These are phyloP conservation scores for Fusarium chaquense DNA, from an alignment of 2,329 filamentous ascomycete genomes.

Conservation along the genomic window DNA sequence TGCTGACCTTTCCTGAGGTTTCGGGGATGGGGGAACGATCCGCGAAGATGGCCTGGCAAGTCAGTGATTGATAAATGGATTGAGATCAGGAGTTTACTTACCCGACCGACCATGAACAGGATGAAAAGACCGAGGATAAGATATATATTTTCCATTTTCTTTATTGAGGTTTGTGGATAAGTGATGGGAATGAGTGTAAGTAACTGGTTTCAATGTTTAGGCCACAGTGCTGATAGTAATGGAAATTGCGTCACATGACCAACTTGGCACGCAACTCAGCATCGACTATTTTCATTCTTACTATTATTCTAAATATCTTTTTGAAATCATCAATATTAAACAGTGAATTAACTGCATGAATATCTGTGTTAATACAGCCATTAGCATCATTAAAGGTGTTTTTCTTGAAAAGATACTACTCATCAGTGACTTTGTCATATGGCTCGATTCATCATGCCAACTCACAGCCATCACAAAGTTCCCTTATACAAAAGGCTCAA, in stretches of 20 bases:
- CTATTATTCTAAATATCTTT: neutral
- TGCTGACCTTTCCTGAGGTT: slow-evolving; percentile 55
- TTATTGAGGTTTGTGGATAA: neutral
- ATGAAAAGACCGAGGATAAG: slow-evolving; percentile 37
- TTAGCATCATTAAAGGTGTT: too few species aligned
- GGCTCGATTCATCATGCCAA: neutral
- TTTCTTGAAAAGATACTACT: too few species aligned
- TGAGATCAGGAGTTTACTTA: neutral
- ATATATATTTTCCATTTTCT: slow-evolving; percentile 39
- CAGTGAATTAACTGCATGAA: neutral
- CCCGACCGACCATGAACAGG: slow-evolving; percentile 31
- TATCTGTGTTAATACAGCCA: neutral
- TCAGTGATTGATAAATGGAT: neutral
- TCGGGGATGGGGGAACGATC: slow-evolving; percentile 54
- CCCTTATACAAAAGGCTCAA: neutral
- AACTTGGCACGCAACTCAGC: neutral
- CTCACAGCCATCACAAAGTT: neutral
- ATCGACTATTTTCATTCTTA: neutral
- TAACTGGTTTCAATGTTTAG: neutral
- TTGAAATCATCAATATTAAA: too few species aligned
- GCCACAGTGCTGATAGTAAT: neutral
- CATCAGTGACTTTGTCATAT: too few species aligned
- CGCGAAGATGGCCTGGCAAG: slow-evolving; percentile 28
- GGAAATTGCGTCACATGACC: slow-evolving; percentile 23
- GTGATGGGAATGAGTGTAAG: neutral